phyloP scores from a whole-genome alignment of 495 filamentous ascomycete species.

The Xylaria telfairii region DNA sequence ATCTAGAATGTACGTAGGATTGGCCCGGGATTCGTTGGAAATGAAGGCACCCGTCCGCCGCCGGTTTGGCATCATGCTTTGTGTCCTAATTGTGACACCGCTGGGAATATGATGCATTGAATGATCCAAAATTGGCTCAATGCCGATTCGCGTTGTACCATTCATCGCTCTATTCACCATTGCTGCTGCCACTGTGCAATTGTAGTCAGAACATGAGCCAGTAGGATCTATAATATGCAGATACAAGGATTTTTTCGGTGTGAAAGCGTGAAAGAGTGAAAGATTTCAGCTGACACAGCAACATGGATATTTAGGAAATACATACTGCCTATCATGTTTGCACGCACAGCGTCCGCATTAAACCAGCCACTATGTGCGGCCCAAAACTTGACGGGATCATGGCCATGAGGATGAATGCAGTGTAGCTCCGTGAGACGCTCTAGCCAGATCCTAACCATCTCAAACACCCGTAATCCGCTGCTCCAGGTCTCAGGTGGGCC shows the following conservation, averaged over 20 bases:
- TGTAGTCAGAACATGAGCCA: not conserved
- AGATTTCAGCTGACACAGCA: not conserved
- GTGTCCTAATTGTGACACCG: not conserved
- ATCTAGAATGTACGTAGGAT: not conserved
- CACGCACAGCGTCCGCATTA: conserved; percentile 29
- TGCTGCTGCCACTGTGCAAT: not conserved
- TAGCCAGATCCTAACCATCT: conserved; percentile 21
- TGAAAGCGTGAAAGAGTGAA: too few species aligned
- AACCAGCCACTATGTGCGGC: conserved; percentile 23
- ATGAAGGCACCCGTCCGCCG: not conserved
- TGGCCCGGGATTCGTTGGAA: not conserved
- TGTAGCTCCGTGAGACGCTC: conserved; percentile 21
- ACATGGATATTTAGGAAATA: not conserved
- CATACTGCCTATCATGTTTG: conserved; percentile 31
- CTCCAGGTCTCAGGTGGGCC: not conserved
- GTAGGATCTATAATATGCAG: not conserved
- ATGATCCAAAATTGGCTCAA: conserved; percentile 28
- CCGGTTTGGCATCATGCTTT: conserved; percentile 11
- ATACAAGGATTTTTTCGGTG: not conserved
- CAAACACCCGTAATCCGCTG: conserved; percentile 30
- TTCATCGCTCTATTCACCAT: conserved; percentile 10
- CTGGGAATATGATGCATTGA: not conserved
- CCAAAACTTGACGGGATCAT: conserved; percentile 4
- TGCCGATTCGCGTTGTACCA: conserved; percentile 20
- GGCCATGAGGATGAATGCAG: not conserved